phyloP scores from a whole-genome alignment of 495 filamentous ascomycete species.

The Glonium stellatum region DNA sequence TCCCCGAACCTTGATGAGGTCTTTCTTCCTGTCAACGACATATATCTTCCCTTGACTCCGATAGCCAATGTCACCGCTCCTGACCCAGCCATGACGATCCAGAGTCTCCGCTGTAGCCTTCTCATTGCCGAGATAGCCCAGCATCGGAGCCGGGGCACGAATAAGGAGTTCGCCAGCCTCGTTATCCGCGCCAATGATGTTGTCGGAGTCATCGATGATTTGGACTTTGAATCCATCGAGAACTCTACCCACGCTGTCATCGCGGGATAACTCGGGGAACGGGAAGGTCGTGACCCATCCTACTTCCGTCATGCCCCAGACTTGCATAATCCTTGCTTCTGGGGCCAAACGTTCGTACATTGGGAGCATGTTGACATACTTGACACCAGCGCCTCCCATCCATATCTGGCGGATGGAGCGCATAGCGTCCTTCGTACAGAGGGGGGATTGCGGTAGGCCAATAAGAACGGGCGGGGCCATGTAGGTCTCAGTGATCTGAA shows the following conservation, averaged over 20 bases:
- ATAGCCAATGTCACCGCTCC: slow-evolving; percentile 65
- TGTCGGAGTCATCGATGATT: not conserved
- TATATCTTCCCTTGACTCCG: slow-evolving; percentile 49
- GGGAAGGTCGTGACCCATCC: slow-evolving; percentile 2
- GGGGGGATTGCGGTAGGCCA: not conserved
- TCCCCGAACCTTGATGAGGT: slow-evolving; percentile 54
- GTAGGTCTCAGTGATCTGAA: slow-evolving; percentile 8
- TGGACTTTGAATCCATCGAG: not conserved
- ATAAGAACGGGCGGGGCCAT: slow-evolving; percentile 3
- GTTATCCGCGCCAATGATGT: not conserved
- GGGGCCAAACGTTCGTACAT: not conserved
- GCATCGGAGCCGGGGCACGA: not conserved
- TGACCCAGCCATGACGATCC: slow-evolving; percentile 58
- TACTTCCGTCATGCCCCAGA: slow-evolving; percentile 13
- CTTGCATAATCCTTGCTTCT: not conserved
- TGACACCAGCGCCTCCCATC: not conserved
- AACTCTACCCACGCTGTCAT: slow-evolving; percentile 1
- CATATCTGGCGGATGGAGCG: slow-evolving; percentile 5
- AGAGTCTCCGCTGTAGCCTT: slow-evolving; percentile 42
- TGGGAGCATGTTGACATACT: not conserved
- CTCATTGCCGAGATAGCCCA: not conserved
- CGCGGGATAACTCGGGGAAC: not conserved
- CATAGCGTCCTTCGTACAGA: not conserved
- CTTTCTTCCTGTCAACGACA: slow-evolving; percentile 68
- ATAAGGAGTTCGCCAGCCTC: not conserved